Evolutionary conservation across 768 basidiomycete species (phyloP).

Genomic region (Tulasnella sp.): DNA sequence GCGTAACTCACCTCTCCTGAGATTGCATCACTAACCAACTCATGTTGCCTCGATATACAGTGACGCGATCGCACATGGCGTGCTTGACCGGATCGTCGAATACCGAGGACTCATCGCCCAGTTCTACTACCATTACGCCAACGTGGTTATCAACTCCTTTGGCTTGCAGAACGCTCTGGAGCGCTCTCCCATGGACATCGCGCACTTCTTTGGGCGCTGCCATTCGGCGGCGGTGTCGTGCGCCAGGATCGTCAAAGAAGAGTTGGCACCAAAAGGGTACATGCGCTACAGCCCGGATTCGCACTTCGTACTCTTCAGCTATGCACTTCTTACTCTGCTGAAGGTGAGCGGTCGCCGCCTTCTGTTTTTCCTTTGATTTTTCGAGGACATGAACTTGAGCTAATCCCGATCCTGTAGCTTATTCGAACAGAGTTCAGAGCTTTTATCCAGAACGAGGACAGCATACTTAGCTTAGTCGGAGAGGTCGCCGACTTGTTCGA

Average conservation of each 20-base stretch:
- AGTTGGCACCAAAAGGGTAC: conserved; percentile 70
- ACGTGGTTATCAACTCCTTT: conserved; percentile 90
- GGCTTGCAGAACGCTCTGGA: conserved; percentile 96
- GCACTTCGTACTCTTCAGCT: conserved; percentile 86
- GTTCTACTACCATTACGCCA: conserved; percentile 82
- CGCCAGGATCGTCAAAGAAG: conserved; percentile 69
- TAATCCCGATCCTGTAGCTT: conserved; percentile 47
- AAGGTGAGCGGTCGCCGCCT: conserved; percentile 56
- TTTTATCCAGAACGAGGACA: conserved; percentile 69
- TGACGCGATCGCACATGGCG: not conserved
- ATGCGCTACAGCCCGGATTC: conserved; percentile 86
- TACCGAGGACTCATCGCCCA: conserved; percentile 23
- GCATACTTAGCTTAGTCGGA: conserved; percentile 64
- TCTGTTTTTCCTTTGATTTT: no score
- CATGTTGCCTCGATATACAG: not conserved
- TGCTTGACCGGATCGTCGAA: conserved; percentile 3
- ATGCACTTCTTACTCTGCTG: conserved; percentile 85
- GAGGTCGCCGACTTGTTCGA: conserved; percentile 82
- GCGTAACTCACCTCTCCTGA: not conserved
- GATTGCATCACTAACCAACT: not conserved
- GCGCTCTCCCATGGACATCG: conserved; percentile 63
- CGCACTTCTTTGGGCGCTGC: conserved; percentile 79
- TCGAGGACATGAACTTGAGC: not conserved
- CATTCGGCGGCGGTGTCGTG: conserved; percentile 68
- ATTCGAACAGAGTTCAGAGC: conserved; percentile 78